Evolutionary conservation across 2,329 filamentous ascomycete species (phyloP).

Genomic region (Sordariomycetes sp.): DNA sequence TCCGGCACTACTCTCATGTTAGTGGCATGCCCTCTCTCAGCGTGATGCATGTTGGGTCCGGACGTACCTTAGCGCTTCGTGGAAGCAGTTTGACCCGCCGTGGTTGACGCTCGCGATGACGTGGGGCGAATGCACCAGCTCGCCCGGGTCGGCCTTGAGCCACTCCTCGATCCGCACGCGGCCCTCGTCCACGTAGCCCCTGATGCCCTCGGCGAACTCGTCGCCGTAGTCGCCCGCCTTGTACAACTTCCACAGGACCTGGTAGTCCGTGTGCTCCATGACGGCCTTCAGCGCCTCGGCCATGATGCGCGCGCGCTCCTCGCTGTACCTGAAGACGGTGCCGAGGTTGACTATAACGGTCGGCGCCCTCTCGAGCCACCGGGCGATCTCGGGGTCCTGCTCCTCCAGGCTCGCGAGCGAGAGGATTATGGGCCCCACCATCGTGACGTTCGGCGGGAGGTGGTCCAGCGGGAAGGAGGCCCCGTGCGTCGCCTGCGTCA

Average conservation of each 20-base stretch:
- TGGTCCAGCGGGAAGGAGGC: conserved; percentile 23
- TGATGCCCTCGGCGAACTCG: conserved; percentile 6
- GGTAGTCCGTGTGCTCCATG: conserved; percentile 12
- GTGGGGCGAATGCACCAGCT: conserved; percentile 22
- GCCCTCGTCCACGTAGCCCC: conserved; percentile 10
- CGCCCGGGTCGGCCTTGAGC: conserved; percentile 18
- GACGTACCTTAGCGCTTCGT: conserved; percentile 31
- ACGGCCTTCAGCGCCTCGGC: conserved; percentile 11
- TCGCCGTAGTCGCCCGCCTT: conserved; percentile 9
- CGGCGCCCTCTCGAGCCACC: conserved; percentile 27
- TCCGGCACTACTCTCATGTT: conserved; percentile 20
- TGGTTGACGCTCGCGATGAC: conserved; percentile 24
- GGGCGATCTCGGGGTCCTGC: conserved; percentile 27
- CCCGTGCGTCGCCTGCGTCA: conserved; percentile 14
- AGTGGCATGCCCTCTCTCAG: neutral
- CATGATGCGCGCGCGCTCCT: conserved; percentile 15
- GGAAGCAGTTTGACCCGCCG: conserved; percentile 27
- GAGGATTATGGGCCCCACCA: conserved; percentile 33
- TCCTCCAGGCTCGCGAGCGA: conserved; percentile 21
- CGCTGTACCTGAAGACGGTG: conserved; percentile 19
- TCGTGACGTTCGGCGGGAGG: conserved; percentile 16
- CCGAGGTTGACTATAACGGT: conserved; percentile 39
- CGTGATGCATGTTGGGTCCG: neutral
- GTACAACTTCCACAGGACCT: conserved; percentile 22
- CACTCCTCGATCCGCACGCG: conserved; percentile 15